A percentile compares a stretch with the other conserved stretches of the same genome.
phyloP scores from a whole-genome alignment of 2,329 filamentous ascomycete genomes.

The Domatiomyces catenatus region DNA sequence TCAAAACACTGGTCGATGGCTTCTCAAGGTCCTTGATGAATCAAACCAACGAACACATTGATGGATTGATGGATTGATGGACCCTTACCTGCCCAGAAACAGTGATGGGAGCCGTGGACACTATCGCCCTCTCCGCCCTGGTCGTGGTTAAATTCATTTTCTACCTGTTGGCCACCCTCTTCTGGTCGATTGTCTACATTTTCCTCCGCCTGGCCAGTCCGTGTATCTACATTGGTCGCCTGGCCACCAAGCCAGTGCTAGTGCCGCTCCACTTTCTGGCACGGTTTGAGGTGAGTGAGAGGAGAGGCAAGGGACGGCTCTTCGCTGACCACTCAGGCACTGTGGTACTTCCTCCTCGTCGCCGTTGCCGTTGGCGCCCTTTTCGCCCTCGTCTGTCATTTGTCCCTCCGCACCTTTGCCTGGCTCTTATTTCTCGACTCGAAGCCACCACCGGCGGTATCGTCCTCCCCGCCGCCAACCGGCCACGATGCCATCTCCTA shows the following conservation, averaged over 20 bases:
- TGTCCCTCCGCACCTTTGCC: conserved; percentile 41
- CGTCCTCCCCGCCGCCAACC: conserved; percentile 6
- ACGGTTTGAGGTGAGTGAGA: conserved; percentile 38
- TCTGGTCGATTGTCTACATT: conserved; percentile 16
- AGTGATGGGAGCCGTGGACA: not conserved
- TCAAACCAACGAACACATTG: too few relatives aligned
- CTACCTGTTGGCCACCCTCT: not conserved
- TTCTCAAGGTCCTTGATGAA: too few relatives aligned
- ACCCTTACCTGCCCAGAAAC: not conserved
- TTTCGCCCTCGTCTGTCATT: conserved; percentile 44
- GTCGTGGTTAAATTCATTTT: not conserved
- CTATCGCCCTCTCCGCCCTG: not conserved
- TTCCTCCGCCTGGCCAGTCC: conserved; percentile 30
- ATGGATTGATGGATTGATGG: not conserved
- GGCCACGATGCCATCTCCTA: conserved; percentile 17
- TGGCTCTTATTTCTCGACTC: conserved; percentile 25
- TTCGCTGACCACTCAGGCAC: conserved; percentile 21
- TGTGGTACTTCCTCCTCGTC: conserved; percentile 44
- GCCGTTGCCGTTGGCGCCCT: conserved; percentile 53
- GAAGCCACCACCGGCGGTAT: not conserved
- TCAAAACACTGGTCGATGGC: too few relatives aligned
- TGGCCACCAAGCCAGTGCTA: conserved; percentile 26
- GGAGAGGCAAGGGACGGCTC: not conserved
- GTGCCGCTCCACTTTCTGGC: conserved; percentile 37
- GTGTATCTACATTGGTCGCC: conserved; percentile 33